A percentile compares a stretch with the other conserved stretches of the same genome.
Conservation (phyloP, 208 protist species). For the Phytomonas sp. region DNA sequence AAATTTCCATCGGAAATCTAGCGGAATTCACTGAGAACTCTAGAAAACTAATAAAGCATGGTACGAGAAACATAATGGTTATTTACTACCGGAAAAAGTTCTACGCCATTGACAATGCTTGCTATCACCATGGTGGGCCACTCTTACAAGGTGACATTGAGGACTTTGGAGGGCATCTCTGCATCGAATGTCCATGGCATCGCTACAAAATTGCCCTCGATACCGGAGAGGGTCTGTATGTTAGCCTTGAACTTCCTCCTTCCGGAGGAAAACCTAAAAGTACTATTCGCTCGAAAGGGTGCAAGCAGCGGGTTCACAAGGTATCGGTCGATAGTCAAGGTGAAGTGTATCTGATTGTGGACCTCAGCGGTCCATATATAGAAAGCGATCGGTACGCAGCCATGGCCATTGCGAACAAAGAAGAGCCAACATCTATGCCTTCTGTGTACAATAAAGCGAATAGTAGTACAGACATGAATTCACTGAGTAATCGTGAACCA, state of each 20-base stretch:
- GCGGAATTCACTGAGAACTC: slow-evolving; percentile 32
- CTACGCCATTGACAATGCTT: slow-evolving; percentile 89
- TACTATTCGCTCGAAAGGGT: slow-evolving; percentile 68
- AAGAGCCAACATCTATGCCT: slow-evolving; percentile 28
- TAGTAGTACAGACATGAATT: background rate
- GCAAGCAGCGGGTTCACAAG: slow-evolving; percentile 76
- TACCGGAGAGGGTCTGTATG: slow-evolving; percentile 84
- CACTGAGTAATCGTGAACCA: background rate
- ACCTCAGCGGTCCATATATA: slow-evolving; percentile 30
- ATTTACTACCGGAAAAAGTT: slow-evolving; percentile 46
- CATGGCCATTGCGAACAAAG: slow-evolving; percentile 62
- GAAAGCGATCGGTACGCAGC: slow-evolving; percentile 76
- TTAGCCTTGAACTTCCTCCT: slow-evolving; percentile 44
- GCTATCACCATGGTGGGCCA: slow-evolving; percentile 88
- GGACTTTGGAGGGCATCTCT: slow-evolving; percentile 80
- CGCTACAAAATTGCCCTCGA: slow-evolving; percentile 84
- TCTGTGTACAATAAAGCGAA: background rate
- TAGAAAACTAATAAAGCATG: slow-evolving; percentile 68
- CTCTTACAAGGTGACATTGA: slow-evolving; percentile 88
- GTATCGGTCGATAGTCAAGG: slow-evolving; percentile 48
- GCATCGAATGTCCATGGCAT: slow-evolving; percentile 89
- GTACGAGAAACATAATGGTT: slow-evolving; percentile 78
- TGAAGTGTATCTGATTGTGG: slow-evolving; percentile 59
- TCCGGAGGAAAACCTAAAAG: slow-evolving; percentile 18
- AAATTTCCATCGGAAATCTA: slow-evolving; percentile 22